Evolutionary conservation across 2,329 filamentous ascomycete genomes (phyloP).

Genomic region (Dactylellina cionopaga): DNA sequence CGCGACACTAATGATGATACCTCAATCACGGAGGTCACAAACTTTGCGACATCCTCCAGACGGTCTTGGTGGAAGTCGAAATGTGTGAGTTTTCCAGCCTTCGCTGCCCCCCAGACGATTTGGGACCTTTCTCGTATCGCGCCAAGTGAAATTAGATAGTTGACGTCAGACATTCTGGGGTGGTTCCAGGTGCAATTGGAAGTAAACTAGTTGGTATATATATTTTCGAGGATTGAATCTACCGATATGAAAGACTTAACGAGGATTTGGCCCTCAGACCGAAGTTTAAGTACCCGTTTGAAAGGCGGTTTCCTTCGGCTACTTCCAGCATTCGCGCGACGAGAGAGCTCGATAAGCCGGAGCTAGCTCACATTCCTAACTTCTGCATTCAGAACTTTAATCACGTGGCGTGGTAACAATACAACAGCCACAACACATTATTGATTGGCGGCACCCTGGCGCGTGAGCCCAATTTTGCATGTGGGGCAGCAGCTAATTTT

Average conservation of each 20-base stretch:
- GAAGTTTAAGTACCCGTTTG: conserved; percentile 21
- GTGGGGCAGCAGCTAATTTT: too few species aligned
- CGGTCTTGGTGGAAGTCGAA: conserved; percentile 89
- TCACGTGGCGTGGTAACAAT: neutral
- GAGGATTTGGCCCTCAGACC: neutral
- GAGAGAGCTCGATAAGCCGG: conserved; percentile 28
- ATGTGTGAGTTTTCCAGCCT: conserved; percentile 79
- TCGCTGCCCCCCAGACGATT: conserved; percentile 79
- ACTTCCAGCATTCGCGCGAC: conserved; percentile 7
- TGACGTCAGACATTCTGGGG: conserved; percentile 64
- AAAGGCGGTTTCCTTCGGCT: conserved; percentile 43
- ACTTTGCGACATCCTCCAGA: conserved; percentile 82
- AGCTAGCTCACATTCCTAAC: conserved; percentile 24
- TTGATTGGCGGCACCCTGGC: too few species aligned
- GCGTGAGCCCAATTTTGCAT: too few species aligned
- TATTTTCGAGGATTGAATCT: neutral
- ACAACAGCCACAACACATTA: conserved; percentile 12
- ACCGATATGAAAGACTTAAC: neutral
- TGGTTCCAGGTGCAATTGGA: too few species aligned
- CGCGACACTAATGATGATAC: conserved; percentile 58
- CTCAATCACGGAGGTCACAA: conserved; percentile 92
- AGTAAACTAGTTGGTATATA: neutral
- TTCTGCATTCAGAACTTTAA: conserved; percentile 24
- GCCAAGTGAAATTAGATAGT: conserved; percentile 88
- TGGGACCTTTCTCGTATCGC: conserved; percentile 83